Evolutionary conservation across 352 stramenopile genomes (phyloP).

Genomic region (Globisporangium solare): DNA sequence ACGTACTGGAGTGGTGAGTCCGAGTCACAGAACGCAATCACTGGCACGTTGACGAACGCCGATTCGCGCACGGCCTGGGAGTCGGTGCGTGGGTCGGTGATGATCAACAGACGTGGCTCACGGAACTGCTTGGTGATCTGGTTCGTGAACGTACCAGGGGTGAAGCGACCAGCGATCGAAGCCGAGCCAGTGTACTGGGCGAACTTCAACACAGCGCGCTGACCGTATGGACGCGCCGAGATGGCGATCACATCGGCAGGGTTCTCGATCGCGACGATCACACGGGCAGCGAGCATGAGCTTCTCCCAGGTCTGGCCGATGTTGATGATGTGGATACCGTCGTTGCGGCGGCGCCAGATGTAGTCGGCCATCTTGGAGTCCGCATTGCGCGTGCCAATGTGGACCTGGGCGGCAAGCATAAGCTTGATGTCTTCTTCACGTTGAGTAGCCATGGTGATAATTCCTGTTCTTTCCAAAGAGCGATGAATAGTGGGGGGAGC

Average conservation of each 20-base stretch:
- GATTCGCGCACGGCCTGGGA: constrained; percentile 96
- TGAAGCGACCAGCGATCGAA: constrained; percentile 99
- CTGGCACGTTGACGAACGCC: constrained; percentile 99
- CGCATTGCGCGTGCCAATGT: constrained; percentile 99
- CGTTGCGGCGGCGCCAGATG: constrained; percentile 98
- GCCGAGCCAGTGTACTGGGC: constrained; percentile 98
- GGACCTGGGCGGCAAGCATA: constrained; percentile 99
- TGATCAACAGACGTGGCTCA: constrained; percentile 98
- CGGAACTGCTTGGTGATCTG: constrained; percentile 99
- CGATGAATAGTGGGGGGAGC: constrained; percentile 41
- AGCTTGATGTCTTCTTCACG: constrained; percentile 99
- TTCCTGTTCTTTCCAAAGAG: constrained; percentile 44
- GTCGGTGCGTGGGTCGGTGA: constrained; percentile 99
- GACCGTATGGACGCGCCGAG: constrained; percentile 97
- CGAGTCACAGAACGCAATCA: constrained; percentile 99
- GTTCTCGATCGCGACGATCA: constrained; percentile 99
- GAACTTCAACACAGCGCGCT: constrained; percentile 99
- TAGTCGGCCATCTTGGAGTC: constrained; percentile 99
- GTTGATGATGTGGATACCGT: constrained; percentile 99
- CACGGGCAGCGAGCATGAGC: constrained; percentile 98
- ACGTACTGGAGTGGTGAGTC: constrained; percentile 99
- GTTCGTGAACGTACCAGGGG: constrained; percentile 99
- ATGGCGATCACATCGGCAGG: constrained; percentile 99
- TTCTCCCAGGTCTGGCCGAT: constrained; percentile 99
- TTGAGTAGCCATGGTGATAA: constrained; percentile 76